phyloP scores from a whole-genome alignment of 2,329 filamentous ascomycete genomes.

The Fusarium sp. region DNA sequence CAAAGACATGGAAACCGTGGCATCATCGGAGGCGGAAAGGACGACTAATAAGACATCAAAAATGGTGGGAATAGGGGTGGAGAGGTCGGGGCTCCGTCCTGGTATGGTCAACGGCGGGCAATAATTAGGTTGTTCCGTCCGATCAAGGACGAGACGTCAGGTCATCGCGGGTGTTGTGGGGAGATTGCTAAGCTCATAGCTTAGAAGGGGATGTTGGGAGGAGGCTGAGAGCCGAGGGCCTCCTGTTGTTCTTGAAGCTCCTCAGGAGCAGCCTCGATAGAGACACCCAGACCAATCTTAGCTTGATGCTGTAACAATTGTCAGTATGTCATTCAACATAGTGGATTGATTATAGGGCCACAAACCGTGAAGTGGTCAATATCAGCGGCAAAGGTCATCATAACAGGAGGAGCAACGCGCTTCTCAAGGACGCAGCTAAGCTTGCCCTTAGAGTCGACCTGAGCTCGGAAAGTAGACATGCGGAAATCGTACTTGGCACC shows the following conservation, averaged over 20 bases:
- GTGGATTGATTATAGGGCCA: conserved; percentile 38
- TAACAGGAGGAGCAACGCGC: conserved; percentile 92
- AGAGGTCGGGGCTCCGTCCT: conserved; percentile 41
- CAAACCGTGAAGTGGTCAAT: conserved; percentile 96
- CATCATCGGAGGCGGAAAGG: conserved; percentile 46
- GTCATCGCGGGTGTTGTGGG: conserved; percentile 40
- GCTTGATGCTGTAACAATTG: conserved; percentile 81
- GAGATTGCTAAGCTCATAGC: conserved; percentile 25
- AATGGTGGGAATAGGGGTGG: conserved; percentile 35
- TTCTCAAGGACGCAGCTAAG: conserved; percentile 95
- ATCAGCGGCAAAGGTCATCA: conserved; percentile 95
- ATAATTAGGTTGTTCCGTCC: conserved; percentile 51
- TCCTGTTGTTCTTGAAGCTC: conserved; percentile 91
- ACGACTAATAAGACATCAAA: conserved; percentile 53
- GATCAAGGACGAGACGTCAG: conserved; percentile 39
- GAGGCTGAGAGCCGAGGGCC: conserved; percentile 64
- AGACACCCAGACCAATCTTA: conserved; percentile 94
- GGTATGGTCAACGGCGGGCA: conserved; percentile 45
- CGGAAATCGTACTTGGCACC: conserved; percentile 99
- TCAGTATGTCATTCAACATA: conserved; percentile 12
- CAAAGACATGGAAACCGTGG: conserved; percentile 13
- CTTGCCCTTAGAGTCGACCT: conserved; percentile 96
- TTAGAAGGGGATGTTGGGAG: conserved; percentile 78
- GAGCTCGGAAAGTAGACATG: conserved; percentile 93
- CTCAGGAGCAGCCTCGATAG: conserved; percentile 87